Percentiles rank a stretch among this genome's conserved stretches.
Evolutionary conservation across 148 eudicot species (phyloP).

Genomic region (Diospyros lotus): DNA sequence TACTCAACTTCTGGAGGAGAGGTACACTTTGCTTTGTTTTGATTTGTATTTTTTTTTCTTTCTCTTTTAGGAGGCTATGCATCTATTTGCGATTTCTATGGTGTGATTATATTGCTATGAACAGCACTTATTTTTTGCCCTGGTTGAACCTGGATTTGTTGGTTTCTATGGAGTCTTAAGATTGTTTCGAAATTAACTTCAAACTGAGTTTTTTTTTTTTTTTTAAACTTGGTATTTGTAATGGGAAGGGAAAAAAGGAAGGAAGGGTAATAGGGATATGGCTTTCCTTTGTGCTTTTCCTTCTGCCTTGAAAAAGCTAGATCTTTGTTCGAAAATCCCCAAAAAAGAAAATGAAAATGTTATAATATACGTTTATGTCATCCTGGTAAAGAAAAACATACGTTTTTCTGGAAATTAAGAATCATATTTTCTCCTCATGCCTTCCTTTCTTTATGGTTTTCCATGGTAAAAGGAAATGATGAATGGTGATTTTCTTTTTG

Average conservation of each 20-base stretch:
- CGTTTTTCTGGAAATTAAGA: background rate
- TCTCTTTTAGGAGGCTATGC: background rate
- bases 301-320: no score
- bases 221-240: no score
- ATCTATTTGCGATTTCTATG: background rate
- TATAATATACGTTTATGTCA: background rate
- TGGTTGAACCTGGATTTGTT: background rate
- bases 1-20: conserved; percentile 19
- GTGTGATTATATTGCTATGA: no score
- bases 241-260: no score
- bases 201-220: no score
- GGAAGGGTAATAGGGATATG: background rate
- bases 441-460: background rate
- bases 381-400: no score
- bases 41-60: background rate
- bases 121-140: background rate
- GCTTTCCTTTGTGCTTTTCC: background rate
- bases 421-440: background rate
- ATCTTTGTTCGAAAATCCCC: background rate
- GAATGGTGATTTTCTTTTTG: background rate
- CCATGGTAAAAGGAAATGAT: background rate
- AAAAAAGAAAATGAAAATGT: background rate
- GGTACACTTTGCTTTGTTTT: conserved; percentile 18
- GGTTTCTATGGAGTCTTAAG: background rate
- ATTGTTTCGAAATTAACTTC: background rate